Evolutionary conservation across 257 asterid genomes (phyloP).

Genomic region (Phtheirospermum japonicum): DNA sequence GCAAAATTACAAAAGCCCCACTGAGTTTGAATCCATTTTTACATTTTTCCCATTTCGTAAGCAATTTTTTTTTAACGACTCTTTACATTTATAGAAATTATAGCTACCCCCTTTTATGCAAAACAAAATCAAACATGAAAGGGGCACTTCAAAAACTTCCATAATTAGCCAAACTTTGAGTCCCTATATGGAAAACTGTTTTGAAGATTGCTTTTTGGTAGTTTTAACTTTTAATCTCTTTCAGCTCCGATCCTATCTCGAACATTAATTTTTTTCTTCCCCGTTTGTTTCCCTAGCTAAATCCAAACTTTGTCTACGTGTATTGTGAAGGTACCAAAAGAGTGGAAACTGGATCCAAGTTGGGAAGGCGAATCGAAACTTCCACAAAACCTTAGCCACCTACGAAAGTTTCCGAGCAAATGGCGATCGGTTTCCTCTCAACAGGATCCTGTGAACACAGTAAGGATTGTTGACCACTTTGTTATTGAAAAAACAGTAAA

Average conservation of each 20-base stretch:
- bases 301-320: neutral
- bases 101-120: neutral
- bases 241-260: no score
- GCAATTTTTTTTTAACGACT: no score
- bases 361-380: constrained; percentile 77
- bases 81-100: neutral
- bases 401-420: constrained; percentile 78
- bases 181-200: no score
- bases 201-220: no score
- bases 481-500: constrained; percentile 50
- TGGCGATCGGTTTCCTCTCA: constrained; percentile 67
- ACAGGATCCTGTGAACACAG: constrained; percentile 76
- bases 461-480: constrained; percentile 75
- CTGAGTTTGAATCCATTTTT: neutral
- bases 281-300: neutral
- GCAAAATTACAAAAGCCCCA: neutral
- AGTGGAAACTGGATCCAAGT: constrained; percentile 89
- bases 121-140: neutral
- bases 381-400: constrained; percentile 53
- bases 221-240: no score
- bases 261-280: neutral
- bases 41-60: neutral
- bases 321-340: constrained; percentile 75
- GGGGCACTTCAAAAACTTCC: neutral
- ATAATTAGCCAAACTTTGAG: neutral